These are phyloP conservation scores for Tetrapisispora iriomotensis DNA, from an alignment of 805 yeast genomes.

Conservation along the genomic window DNA sequence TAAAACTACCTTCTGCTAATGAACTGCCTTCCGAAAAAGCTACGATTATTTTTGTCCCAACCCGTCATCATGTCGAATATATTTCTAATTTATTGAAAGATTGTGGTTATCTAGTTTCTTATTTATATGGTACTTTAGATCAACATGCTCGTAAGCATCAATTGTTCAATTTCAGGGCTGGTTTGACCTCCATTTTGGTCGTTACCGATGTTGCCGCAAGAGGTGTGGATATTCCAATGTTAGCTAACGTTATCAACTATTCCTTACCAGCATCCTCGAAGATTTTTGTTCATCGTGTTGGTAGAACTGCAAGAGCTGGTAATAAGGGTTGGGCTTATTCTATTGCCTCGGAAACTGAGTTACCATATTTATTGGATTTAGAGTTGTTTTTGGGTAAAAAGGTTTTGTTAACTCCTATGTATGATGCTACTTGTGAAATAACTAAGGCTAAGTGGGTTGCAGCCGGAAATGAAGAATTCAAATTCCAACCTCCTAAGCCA, in stretches of 20 bases:
- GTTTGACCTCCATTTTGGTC: constrained; percentile 75
- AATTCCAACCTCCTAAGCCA: constrained; percentile 43
- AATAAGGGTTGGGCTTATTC: constrained; percentile 96
- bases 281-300: constrained; percentile 92
- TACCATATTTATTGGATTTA: constrained; percentile 83
- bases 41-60: constrained; percentile 90
- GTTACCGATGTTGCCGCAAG: constrained; percentile 98
- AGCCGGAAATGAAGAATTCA: constrained; percentile 31
- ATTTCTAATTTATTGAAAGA: constrained; percentile 57
- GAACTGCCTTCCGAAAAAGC: constrained; percentile 77
- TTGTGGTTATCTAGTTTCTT: constrained; percentile 80
- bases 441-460: constrained; percentile 38
- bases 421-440: constrained; percentile 48
- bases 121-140: constrained; percentile 88
- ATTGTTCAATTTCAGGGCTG: constrained; percentile 72
- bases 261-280: constrained; percentile 88
- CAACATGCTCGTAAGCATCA: constrained; percentile 92
- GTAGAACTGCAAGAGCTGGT: constrained; percentile 99
- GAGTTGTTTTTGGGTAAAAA: constrained; percentile 85
- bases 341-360: constrained; percentile 70
- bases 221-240: constrained; percentile 95
- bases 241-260: constrained; percentile 89
- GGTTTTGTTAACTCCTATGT: constrained; percentile 59
- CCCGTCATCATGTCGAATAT: constrained; percentile 96
- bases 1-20: constrained; percentile 65